These are phyloP conservation scores for Chaetomiaceae sp. DNA, from an alignment of 2,329 filamentous ascomycete species.

Conservation along the genomic window DNA sequence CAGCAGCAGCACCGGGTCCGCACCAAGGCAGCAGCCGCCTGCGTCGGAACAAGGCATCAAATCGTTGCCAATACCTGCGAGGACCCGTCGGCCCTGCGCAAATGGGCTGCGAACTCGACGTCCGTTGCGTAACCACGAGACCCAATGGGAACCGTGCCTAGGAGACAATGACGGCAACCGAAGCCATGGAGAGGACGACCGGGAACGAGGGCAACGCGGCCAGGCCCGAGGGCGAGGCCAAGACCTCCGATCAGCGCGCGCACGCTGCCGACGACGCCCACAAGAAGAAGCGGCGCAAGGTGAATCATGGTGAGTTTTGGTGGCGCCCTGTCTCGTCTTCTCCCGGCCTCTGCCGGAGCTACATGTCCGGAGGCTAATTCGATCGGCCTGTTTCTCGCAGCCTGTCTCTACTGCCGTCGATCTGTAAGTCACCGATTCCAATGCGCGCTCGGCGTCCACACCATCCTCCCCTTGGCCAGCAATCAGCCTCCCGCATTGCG, in stretches of 20 bases:
- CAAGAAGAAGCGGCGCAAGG: conserved; percentile 80
- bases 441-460: conserved; percentile 14
- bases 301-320: conserved; percentile 74
- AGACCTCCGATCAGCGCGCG: conserved; percentile 33
- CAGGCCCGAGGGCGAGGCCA: conserved; percentile 37
- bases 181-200: conserved; percentile 34
- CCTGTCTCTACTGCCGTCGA: conserved; percentile 84
- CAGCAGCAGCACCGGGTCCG: conserved; percentile 3
- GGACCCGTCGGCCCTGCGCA: conserved; percentile 39
- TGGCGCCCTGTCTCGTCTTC: conserved; percentile 17
- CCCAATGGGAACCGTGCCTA: conserved; percentile 40
- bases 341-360: conserved; percentile 26
- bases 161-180: conserved; percentile 34
- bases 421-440: conserved; percentile 63
- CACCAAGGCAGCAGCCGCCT: conserved; percentile 10
- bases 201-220: conserved; percentile 37
- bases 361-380: conserved; percentile 21
- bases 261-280: conserved; percentile 32
- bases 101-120: conserved; percentile 40
- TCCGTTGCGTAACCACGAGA: conserved; percentile 41
- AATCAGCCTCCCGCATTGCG: conserved; percentile 18
- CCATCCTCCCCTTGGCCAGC: conserved; percentile 20
- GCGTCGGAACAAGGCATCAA: conserved; percentile 29
- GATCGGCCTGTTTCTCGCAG: conserved; percentile 50
- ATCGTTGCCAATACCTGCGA: conserved; percentile 36